Conservation (phyloP, 2,329 filamentous ascomycete species). For the Aureobasidium musti region DNA sequence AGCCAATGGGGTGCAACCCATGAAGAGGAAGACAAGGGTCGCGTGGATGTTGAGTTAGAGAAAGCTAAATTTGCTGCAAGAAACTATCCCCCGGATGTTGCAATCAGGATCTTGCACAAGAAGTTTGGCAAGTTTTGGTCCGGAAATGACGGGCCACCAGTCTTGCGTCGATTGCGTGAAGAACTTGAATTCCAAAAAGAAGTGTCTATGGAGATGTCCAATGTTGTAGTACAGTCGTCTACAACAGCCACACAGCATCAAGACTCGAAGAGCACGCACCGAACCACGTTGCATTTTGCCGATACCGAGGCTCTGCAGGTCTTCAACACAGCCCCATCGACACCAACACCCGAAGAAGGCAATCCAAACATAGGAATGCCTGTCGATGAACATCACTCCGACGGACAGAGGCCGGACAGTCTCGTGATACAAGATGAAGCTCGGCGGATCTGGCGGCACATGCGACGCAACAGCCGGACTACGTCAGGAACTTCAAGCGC, state of each 20-base stretch:
- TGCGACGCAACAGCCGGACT: constrained; percentile 37
- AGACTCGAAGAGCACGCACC: background rate
- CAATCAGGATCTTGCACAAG: constrained; percentile 17
- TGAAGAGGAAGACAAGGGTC: constrained; percentile 1
- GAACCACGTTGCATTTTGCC: background rate
- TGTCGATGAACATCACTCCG: background rate
- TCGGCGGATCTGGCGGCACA: constrained; percentile 44
- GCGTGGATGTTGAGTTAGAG: constrained; percentile 7
- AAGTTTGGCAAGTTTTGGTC: constrained; percentile 25
- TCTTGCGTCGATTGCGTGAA: background rate
- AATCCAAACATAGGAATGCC: background rate
- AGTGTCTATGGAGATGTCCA: background rate
- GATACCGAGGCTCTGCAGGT: constrained; percentile 14
- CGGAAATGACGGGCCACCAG: constrained; percentile 13
- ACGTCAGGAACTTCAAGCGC: constrained; percentile 4
- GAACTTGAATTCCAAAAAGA: constrained; percentile 25
- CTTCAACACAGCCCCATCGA: constrained; percentile 16
- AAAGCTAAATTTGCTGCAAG: constrained; percentile 27
- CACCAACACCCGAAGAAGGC: constrained; percentile 13
- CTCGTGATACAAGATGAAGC: constrained; percentile 36
- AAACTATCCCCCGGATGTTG: constrained; percentile 26
- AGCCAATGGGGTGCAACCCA: constrained; percentile 40
- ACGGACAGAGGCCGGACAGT: background rate
- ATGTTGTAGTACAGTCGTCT: constrained; percentile 10
- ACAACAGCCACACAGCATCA: background rate